A percentile compares a stretch with the other conserved stretches of the same genome.
phyloP scores from a whole-genome alignment of 106 monocot species.

The Agapanthus africanus region DNA sequence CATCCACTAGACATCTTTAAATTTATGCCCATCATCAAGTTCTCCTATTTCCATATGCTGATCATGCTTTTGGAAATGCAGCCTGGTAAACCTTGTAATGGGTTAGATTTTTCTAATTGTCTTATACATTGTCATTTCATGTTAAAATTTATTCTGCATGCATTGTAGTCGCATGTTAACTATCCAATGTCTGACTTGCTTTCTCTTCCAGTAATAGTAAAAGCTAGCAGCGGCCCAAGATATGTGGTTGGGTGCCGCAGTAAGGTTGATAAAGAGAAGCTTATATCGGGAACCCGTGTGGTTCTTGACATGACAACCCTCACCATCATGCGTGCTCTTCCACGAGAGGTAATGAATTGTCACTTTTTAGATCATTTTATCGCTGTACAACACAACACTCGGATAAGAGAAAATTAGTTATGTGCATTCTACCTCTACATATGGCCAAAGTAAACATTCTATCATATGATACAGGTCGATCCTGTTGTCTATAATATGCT shows the following conservation, averaged over 20 bases:
- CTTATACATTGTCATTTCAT: too few relatives aligned
- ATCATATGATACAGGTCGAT: constrained; percentile 42
- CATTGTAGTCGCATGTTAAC: constrained; percentile 17
- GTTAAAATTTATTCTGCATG: too few relatives aligned
- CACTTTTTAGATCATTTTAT: not conserved
- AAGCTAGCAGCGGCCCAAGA: constrained; percentile 98
- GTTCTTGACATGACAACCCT: constrained; percentile 99
- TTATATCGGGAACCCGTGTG: constrained; percentile 90
- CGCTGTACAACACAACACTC: not conserved
- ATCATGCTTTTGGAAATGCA: too few relatives aligned
- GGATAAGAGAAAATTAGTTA: not conserved
- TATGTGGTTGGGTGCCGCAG: constrained; percentile 99
- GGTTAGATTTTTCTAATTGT: too few relatives aligned
- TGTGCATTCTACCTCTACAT: not conserved
- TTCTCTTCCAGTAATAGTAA: constrained; percentile 73
- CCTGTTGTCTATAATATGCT: constrained; percentile 90
- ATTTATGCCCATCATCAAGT: too few relatives aligned
- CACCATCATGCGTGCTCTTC: constrained; percentile 95
- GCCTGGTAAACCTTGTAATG: too few relatives aligned
- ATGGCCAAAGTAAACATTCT: not conserved
- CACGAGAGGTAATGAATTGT: constrained; percentile 60
- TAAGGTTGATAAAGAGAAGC: constrained; percentile 93
- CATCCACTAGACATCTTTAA: too few relatives aligned
- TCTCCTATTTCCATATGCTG: too few relatives aligned
- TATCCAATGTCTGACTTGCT: not conserved